Conservation (phyloP, 331 rosid genomes). For the Telfairia occidentalis region DNA sequence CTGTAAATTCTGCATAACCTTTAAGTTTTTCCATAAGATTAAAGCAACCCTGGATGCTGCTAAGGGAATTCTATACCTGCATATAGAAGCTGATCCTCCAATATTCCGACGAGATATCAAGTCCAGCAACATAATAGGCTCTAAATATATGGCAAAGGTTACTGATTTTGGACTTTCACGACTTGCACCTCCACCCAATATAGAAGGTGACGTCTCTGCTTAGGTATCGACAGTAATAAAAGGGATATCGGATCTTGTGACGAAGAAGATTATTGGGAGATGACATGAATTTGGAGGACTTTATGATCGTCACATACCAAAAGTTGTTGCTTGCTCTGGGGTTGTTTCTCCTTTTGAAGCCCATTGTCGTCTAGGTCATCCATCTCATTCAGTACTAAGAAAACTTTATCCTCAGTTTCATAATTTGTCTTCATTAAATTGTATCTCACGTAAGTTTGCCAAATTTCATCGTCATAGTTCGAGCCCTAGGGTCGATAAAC, state of each 20-base stretch:
- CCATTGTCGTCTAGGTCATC: too few species aligned
- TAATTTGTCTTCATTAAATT: too few species aligned
- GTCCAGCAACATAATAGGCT: slow-evolving; percentile 84
- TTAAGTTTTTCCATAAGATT: slow-evolving; percentile 55
- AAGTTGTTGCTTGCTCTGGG: too few species aligned
- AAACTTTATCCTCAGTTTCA: too few species aligned
- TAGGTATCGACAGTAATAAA: slow-evolving; percentile 91
- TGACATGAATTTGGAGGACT: too few species aligned
- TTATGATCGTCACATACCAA: too few species aligned
- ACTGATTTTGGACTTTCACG: slow-evolving; percentile 98
- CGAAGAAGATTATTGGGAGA: too few species aligned
- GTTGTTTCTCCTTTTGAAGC: too few species aligned
- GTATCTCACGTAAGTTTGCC: too few species aligned
- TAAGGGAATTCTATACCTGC: slow-evolving; percentile 81
- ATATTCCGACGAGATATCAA: slow-evolving; percentile 89
- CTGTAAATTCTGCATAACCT: slow-evolving; percentile 44
- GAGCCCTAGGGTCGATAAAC: too few species aligned
- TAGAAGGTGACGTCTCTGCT: slow-evolving; percentile 65
- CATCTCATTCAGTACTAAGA: too few species aligned
- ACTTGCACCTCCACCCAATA: slow-evolving; percentile 84
- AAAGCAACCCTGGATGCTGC: slow-evolving; percentile 69
- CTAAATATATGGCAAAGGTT: slow-evolving; percentile 57
- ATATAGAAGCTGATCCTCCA: slow-evolving; percentile 92
- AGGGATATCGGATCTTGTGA: slow-evolving; percentile 98
- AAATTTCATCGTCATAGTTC: too few species aligned